Evolutionary conservation across 108 stramenopile species (phyloP).

Genomic region (Cyclotella baltica): DNA sequence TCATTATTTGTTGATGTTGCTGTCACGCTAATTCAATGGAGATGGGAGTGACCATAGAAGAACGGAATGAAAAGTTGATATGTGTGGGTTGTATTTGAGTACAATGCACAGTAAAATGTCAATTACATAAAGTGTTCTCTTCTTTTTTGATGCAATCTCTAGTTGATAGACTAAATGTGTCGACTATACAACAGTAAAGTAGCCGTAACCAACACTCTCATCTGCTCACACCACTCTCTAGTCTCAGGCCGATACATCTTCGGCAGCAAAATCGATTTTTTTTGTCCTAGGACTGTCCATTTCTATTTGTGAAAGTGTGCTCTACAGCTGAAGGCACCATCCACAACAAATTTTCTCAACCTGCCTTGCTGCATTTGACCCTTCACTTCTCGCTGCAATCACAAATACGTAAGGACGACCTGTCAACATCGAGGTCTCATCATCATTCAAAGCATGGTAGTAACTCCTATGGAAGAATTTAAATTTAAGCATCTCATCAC

Average conservation of each 20-base stretch:
- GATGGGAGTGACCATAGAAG: too few species aligned
- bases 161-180: too few species aligned
- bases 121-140: too few species aligned
- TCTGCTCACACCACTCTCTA: background rate
- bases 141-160: too few species aligned
- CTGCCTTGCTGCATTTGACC: too few species aligned
- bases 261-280: background rate
- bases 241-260: background rate
- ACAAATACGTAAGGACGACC: background rate
- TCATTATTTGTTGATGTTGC: too few species aligned
- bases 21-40: too few species aligned
- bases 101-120: too few species aligned
- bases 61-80: too few species aligned
- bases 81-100: too few species aligned
- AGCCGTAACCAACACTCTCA: background rate
- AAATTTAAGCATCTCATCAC: conserved; percentile 6
- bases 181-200: conserved; percentile 3
- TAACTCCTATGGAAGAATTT: conserved; percentile 7
- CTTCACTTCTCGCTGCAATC: too few species aligned
- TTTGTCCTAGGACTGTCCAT: conserved; percentile 3
- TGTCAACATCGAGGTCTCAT: background rate
- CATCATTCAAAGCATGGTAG: conserved; percentile 6
- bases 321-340: background rate
- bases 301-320: background rate
- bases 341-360: conserved; percentile 6